phyloP scores from a whole-genome alignment of 441 rosid genomes.

The Populus hybrid region DNA sequence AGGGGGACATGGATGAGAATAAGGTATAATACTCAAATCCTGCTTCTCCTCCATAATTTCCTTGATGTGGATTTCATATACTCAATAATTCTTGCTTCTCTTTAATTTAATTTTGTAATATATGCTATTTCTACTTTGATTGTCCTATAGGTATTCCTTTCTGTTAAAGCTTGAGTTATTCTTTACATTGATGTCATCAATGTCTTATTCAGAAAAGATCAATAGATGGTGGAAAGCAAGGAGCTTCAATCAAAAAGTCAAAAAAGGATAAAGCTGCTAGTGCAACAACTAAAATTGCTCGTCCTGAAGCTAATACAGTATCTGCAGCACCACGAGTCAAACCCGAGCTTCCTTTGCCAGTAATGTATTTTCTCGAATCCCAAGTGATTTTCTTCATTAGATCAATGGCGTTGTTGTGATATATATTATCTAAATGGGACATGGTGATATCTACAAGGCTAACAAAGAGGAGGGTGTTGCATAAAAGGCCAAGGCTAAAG shows the following conservation, averaged over 20 bases:
- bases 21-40: constrained; percentile 49
- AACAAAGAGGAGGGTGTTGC: neutral
- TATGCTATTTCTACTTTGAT: neutral
- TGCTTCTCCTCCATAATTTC: neutral
- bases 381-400: constrained; percentile 17
- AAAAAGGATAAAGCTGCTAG: constrained; percentile 82
- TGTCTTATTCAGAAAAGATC: constrained; percentile 61
- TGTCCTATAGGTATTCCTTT: neutral
- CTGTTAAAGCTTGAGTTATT: neutral
- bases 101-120: neutral
- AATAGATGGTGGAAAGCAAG: constrained; percentile 83
- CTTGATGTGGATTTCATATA: neutral
- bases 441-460: neutral
- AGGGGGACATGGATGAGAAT: constrained; percentile 72
- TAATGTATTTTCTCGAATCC: constrained; percentile 57
- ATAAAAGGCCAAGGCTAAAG: neutral
- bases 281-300: constrained; percentile 64
- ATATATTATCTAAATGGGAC: neutral
- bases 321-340: constrained; percentile 77
- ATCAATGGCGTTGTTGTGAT: neutral
- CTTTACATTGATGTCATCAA: constrained; percentile 5
- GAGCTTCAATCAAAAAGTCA: constrained; percentile 68
- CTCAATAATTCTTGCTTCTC: constrained; percentile 1
- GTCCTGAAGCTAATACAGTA: constrained; percentile 56
- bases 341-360: constrained; percentile 89